Evolutionary conservation across 768 basidiomycete genomes (phyloP), one percentile per base, ranked within the genome.

Genomic region (Lyophyllum shimeji): DNA sequence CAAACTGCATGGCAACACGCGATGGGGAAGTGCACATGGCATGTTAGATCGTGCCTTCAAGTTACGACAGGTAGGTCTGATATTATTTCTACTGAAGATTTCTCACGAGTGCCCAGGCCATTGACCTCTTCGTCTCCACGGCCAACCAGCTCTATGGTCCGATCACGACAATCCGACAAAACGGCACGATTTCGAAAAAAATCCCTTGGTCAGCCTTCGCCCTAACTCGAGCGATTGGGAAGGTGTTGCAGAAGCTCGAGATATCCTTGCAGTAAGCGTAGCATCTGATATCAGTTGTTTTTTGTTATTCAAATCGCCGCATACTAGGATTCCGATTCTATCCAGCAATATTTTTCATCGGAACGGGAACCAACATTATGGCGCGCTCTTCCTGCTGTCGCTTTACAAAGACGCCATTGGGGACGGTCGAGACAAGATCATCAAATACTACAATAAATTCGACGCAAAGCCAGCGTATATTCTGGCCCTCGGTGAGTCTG

Each of bases 271-370:
- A 3, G 34, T 37, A 13, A 12, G 34, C 15, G 5, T 5, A 29
- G 9, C 29, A 33, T 12, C 31, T 33, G 9, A 37, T 17, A 6
- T 13, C 34, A 37, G 12, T 37, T 17, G 29, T 29, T 33, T 33
- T 7, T 12, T 12, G 31, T 33, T 33, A 33, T 33, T 7, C 7
- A 37, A 11, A 12, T 37, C 15, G 3, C 17, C 61, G 67, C 24
- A 58, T 60, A 2, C 51, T 69, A 5, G 66, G 69, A 24, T 47
- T 62, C 59, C 44, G 67, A 69, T 31, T 55, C 52, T 13, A 33
- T 60, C 4, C 66, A 63, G 31, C 67, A 70, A 9, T 21, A 46
- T 39, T 67, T 69, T 50, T 69, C 66, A 0, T 27, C 62, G 0
- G 66, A 67, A 12, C 31, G 44, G 18, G 46, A 45, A 0, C 63